Percentiles rank a stretch among this genome's conserved stretches.
phyloP scores from a whole-genome alignment of 768 basidiomycete species.

The Xerocomellus intermedius region DNA sequence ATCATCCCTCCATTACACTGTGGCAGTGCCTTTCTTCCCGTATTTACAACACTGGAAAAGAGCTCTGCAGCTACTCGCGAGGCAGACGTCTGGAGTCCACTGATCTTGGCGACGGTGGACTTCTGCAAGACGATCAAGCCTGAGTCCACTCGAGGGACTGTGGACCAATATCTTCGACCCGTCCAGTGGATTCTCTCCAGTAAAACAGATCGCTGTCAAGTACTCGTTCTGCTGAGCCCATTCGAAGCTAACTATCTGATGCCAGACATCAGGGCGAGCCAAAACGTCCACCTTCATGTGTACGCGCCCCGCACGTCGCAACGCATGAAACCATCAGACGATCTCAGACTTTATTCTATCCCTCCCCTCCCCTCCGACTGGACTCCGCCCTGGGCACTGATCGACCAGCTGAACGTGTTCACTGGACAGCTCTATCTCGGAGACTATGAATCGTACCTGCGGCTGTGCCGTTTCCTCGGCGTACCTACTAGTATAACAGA shows the following conservation, averaged over 20 bases:
- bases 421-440: constrained; percentile 14
- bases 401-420: constrained; percentile 4
- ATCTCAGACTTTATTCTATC: constrained; percentile 14
- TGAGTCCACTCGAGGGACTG: background rate
- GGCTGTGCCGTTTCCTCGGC: constrained; percentile 23
- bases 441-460: constrained; percentile 21
- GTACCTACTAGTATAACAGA: background rate
- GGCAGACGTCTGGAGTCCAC: constrained; percentile 12
- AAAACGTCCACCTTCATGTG: constrained; percentile 36
- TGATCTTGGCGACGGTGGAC: constrained; percentile 9
- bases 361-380: constrained; percentile 2
- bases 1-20: background rate
- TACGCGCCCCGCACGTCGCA: constrained; percentile 39
- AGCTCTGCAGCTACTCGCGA: constrained; percentile 12
- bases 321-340: constrained; percentile 37
- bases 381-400: background rate
- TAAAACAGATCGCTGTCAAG: background rate
- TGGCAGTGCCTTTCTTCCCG: constrained; percentile 23
- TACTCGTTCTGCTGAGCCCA: constrained; percentile 7
- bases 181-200: constrained; percentile 24
- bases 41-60: constrained; percentile 3
- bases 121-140: constrained; percentile 7
- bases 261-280: constrained; percentile 34
- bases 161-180: constrained; percentile 18
- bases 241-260: constrained; percentile 39